These are phyloP conservation scores for Solanum verrucosum DNA, from an alignment of 257 asterid species.

Conservation along the genomic window DNA sequence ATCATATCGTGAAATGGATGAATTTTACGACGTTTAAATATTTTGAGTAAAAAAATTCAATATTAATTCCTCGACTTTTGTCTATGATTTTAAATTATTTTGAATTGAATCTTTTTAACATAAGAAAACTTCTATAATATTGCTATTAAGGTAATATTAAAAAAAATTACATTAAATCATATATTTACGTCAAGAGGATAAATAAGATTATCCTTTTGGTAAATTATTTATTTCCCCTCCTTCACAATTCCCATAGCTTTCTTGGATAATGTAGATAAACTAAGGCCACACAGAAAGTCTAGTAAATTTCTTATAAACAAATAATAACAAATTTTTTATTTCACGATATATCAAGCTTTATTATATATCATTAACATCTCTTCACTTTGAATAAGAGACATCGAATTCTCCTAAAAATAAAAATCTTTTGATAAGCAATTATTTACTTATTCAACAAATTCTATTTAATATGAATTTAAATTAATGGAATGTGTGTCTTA, in stretches of 20 bases:
- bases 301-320: neutral
- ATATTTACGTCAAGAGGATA: neutral
- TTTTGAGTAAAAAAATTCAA: neutral
- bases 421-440: neutral
- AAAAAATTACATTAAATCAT: neutral
- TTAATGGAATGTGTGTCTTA: neutral
- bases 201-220: neutral
- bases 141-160: neutral
- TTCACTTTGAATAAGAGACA: neutral
- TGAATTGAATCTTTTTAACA: neutral
- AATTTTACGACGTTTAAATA: neutral
- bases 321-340: fast-evolving
- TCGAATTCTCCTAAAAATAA: neutral
- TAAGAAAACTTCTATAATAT: neutral
- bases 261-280: neutral
- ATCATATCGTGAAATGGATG: neutral
- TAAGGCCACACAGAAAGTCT: neutral
- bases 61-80: neutral
- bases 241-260: neutral
- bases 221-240: neutral
- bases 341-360: neutral
- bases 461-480: neutral
- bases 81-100: neutral
- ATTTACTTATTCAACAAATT: fast-evolving
- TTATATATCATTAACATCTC: neutral